A percentile compares a stretch with the other conserved stretches of the same genome.
Evolutionary conservation across 805 yeast genomes (phyloP).

Genomic region (Candida ascalaphidarum): DNA sequence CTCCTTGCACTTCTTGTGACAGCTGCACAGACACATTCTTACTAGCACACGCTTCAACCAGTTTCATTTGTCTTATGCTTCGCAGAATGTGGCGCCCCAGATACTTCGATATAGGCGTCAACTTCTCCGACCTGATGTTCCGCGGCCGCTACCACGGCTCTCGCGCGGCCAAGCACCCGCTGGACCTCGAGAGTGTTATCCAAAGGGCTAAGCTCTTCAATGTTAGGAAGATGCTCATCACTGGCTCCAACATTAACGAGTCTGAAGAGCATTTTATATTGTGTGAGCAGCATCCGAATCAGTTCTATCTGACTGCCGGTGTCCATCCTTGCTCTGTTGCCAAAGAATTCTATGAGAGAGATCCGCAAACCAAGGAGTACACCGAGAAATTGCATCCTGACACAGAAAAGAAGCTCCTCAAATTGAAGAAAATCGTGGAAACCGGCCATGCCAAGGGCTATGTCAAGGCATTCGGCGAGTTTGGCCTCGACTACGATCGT

Average conservation of each 20-base stretch:
- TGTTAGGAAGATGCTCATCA: conserved; percentile 66
- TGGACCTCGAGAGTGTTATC: conserved; percentile 59
- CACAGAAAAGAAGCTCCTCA: conserved; percentile 34
- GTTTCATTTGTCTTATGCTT: too few relatives aligned
- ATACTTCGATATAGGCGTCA: conserved; percentile 49
- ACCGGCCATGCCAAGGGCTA: conserved; percentile 40
- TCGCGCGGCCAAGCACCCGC: conserved; percentile 42
- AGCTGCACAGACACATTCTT: too few relatives aligned
- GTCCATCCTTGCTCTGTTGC: conserved; percentile 90
- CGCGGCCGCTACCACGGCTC: conserved; percentile 70
- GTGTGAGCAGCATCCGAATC: conserved; percentile 29
- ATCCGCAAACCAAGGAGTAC: conserved; percentile 8
- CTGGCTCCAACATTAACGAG: conserved; percentile 74
- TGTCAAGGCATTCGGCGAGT: conserved; percentile 86
- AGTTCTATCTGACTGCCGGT: conserved; percentile 67
- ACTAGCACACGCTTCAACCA: too few relatives aligned
- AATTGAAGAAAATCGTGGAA: conserved; percentile 41
- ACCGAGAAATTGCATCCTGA: conserved; percentile 28
- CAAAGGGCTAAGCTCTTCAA: conserved; percentile 55
- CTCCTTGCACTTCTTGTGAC: too few relatives aligned
- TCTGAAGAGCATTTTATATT: conserved; percentile 53
- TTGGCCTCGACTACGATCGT: conserved; percentile 92
- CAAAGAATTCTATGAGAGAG: conserved; percentile 23
- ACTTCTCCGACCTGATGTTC: conserved; percentile 85
- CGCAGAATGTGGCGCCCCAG: conserved; percentile 28